Conservation (phyloP, 306 rosid species). For the Malus asiatica region DNA sequence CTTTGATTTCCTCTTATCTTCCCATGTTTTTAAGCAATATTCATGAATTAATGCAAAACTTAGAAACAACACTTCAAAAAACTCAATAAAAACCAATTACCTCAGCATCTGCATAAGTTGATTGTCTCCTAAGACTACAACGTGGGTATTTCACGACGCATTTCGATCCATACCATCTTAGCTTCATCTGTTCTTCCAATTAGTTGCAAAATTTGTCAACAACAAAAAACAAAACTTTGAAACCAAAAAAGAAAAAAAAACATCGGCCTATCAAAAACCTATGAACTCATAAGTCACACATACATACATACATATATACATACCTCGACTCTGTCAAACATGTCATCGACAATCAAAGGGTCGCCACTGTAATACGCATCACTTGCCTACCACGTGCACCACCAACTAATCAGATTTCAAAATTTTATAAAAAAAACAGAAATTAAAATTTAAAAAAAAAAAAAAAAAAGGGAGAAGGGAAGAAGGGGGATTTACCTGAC, state of each 20-base stretch:
- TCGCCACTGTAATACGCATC: slow-evolving; percentile 86
- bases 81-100: slow-evolving; percentile 30
- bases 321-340: slow-evolving; percentile 93
- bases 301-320: slow-evolving; percentile 29
- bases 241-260: not conserved
- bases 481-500: slow-evolving; percentile 32
- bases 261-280: not conserved
- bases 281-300: not conserved
- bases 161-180: slow-evolving; percentile 74
- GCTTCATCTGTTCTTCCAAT: slow-evolving; percentile 45
- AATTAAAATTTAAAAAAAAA: too few relatives aligned
- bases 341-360: slow-evolving; percentile 91
- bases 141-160: slow-evolving; percentile 79
- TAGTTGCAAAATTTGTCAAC: not conserved
- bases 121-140: slow-evolving; percentile 81
- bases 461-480: not conserved
- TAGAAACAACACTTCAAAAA: not conserved
- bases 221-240: not conserved
- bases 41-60: not conserved
- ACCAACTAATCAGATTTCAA: not conserved
- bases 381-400: slow-evolving; percentile 47
- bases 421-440: not conserved
- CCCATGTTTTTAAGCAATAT: not conserved
- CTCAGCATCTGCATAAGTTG: slow-evolving; percentile 85
- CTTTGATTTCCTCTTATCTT: not conserved